Evolutionary conservation across 441 rosid species (phyloP).

Genomic region (Populus hybrid): DNA sequence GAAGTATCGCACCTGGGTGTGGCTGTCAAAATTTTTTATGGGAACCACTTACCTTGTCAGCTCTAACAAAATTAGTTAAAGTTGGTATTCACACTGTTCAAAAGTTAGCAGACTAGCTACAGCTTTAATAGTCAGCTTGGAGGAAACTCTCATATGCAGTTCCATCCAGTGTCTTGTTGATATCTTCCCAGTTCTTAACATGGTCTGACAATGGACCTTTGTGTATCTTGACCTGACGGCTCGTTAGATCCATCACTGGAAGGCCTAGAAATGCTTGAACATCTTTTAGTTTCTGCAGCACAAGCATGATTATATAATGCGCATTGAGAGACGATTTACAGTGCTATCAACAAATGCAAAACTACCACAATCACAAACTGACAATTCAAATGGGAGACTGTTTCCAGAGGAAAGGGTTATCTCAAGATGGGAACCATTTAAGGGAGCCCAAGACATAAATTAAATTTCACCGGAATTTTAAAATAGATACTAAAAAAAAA

Average conservation of each 20-base stretch:
- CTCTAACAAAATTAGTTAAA: slow-evolving; percentile 24
- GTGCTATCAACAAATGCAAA: not conserved
- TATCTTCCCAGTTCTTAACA: slow-evolving; percentile 79
- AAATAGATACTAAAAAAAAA: not conserved
- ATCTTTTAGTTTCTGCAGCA: slow-evolving; percentile 63
- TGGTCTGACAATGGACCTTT: slow-evolving; percentile 61
- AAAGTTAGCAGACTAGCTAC: slow-evolving; percentile 16
- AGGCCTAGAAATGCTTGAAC: slow-evolving; percentile 72
- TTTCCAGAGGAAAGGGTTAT: not conserved
- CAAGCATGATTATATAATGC: slow-evolving; percentile 12
- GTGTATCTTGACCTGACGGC: slow-evolving; percentile 91
- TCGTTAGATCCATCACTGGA: slow-evolving; percentile 57
- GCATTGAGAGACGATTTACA: not conserved
- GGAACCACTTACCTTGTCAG: slow-evolving; percentile 2
- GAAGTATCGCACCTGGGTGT: not conserved
- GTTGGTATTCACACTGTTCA: slow-evolving; percentile 26
- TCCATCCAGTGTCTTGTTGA: slow-evolving; percentile 59
- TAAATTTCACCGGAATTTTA: not conserved
- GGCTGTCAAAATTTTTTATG: slow-evolving; percentile 3
- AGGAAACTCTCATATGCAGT: slow-evolving; percentile 67
- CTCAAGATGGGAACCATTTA: not conserved
- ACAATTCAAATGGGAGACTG: not conserved
- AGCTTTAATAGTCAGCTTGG: slow-evolving; percentile 46
- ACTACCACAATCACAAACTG: not conserved
- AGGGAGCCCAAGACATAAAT: not conserved